Evolutionary conservation across 78 protist species (phyloP).

Genomic region (Chrysochromulina tobinii): DNA sequence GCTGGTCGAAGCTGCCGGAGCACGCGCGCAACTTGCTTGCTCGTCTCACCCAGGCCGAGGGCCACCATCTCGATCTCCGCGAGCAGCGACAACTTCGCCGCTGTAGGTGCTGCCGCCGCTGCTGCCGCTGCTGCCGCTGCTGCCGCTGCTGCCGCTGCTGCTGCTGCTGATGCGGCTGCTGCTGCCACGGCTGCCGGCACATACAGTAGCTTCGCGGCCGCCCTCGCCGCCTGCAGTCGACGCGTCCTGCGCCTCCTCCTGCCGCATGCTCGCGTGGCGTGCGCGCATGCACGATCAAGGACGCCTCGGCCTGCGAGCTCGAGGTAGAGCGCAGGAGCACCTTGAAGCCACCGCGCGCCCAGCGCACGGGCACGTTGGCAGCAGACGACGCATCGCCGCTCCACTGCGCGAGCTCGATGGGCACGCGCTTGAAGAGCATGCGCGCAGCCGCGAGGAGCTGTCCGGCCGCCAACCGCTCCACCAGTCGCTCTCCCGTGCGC

Average conservation of each 20-base stretch:
- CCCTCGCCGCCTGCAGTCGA: too few relatives aligned
- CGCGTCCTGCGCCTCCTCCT: too few relatives aligned
- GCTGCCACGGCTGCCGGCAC: too few relatives aligned
- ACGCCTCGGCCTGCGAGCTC: not conserved
- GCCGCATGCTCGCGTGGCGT: not conserved
- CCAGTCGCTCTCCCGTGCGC: not conserved
- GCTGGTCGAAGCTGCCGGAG: too few relatives aligned
- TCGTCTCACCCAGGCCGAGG: not conserved
- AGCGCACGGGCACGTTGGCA: not conserved
- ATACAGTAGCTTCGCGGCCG: too few relatives aligned
- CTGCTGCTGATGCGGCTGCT: too few relatives aligned
- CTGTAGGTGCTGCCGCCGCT: too few relatives aligned
- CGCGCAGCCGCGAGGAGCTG: not conserved
- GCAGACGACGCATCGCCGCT: not conserved
- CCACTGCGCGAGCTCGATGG: not conserved
- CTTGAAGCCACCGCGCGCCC: not conserved
- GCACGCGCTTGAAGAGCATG: not conserved
- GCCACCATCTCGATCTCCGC: not conserved
- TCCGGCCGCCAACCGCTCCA: not conserved
- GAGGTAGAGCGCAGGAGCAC: not conserved
- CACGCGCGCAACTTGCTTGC: not conserved
- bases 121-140: too few relatives aligned
- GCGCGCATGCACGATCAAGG: not conserved
- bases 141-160: too few relatives aligned
- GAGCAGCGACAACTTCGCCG: not conserved